Base-by-base conservation (phyloP, 1,284 basidiomycete genomes). In the Taiwanofungus camphoratus region DNA sequence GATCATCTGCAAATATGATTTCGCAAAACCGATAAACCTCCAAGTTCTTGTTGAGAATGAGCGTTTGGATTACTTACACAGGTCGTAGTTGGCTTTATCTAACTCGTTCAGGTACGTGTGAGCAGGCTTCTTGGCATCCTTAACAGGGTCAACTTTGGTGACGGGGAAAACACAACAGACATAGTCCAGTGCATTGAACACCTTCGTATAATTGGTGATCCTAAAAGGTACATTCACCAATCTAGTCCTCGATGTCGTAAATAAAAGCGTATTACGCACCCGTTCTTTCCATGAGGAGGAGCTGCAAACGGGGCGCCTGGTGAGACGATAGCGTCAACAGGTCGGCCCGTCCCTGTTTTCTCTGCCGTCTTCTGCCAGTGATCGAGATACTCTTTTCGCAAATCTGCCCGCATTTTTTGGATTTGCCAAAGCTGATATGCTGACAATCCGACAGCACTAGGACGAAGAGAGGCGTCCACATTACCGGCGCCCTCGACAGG, bases 101-200 rank as follows among this genome's bases (percentile, higher is more conserved):
- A 49, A 50, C 1, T 60, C 58, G 36, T 58, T 66, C 15, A 68
- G 55, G 54, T 68, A 69, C 12, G 57, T 51, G 36, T 64, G 60
- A 0, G 53, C 51, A 0, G 53, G 52, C 27, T 49, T 54, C 33
- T 54, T 60, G 42, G 36, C 49, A 46, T 69, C 68, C 18, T 63
- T 36, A 20, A 43, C 46, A 2, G 57, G 55, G 48, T 69, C 66
- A 23, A 66, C 70, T 27, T 50, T 60, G 1, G 66, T 68, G 1
- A 66, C 70, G 1, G 75, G 76, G 47, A 79, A 66, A 2, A 67
- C 63, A 13, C 63, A 64, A 6, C 64, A 62, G 0, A 73, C 63
- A 44, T 70, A 74, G 51, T 78, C 71, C 16, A 73, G 60, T 9
- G 44, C 41, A 38, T 56, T 55, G 43, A 47, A 56, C 7, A 54